Evolutionary conservation across 2,329 filamentous ascomycete species (phyloP), one percentile per base, ranked within the genome.

Genomic region (Metarhizium sp.): DNA sequence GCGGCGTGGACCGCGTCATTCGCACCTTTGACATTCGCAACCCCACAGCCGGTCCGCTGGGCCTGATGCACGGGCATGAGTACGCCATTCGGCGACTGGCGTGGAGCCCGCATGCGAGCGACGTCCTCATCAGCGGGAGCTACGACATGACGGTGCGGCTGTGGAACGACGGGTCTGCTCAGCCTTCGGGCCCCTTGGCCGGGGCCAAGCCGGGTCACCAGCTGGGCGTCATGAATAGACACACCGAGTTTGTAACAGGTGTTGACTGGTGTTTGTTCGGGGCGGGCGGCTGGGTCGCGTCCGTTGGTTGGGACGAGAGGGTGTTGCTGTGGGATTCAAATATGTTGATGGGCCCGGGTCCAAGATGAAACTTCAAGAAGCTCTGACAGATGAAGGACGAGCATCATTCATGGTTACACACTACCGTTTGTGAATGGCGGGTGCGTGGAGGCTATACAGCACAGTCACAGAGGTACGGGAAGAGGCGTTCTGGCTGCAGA

Each of bases 231-330:
- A 96, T 99, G 92, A 91, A 89, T 56, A 75, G 84, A 18, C 94
- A 99, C 70, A 96, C 92, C 0, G 94, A 99, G 73, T 99, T 99
- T 65, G 91, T 88, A 10, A 96, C 91, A 3, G 94, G 94, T 7
- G 88, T 97, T 0, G 94, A 99, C 69, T 99, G 95, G 94, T 99
- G 94, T 72, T 72, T 99, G 48, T 99, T 99, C 70, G 94, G 94
- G 4, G 87, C 84, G 29, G 92, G 95, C 60, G 94, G 94, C 5
- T 99, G 94, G 94, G 92, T 92, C 62, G 92, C 94, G 2, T 95
- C 89, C 59, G 89, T 88, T 2, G 92, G 90, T 1, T 99, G 94
- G 94, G 94, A 99, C 65, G 91, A 96, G 74, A 81, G 85, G 63
- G 80, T 99, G 11, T 75, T 95, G 63, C 82, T 99, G 6, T 99